phyloP scores from a whole-genome alignment of 169 alveolate genomes.

The Fabrea salina region DNA sequence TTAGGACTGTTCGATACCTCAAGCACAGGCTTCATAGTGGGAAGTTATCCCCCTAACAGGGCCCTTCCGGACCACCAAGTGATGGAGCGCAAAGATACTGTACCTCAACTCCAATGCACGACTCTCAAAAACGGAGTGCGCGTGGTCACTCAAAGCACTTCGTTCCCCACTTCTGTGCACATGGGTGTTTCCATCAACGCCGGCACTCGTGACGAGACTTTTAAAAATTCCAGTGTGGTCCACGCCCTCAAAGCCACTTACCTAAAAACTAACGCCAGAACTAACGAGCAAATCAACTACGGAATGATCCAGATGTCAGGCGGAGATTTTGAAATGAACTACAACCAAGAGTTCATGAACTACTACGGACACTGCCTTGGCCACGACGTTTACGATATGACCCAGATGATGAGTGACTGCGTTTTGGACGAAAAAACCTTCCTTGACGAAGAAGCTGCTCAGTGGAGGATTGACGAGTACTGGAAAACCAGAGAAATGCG shows the following conservation, averaged over 20 bases:
- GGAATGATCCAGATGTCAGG: conserved; percentile 29
- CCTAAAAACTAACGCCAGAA: conserved; percentile 45
- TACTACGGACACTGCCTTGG: conserved; percentile 24
- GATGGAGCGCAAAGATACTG: not conserved
- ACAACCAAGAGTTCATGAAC: conserved; percentile 31
- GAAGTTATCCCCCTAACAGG: not conserved
- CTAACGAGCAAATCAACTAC: conserved; percentile 11
- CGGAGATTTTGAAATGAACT: conserved; percentile 27
- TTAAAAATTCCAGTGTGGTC: conserved; percentile 66
- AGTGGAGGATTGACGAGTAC: conserved; percentile 20
- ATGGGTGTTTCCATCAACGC: conserved; percentile 66
- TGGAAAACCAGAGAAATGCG: not conserved
- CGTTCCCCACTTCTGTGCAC: not conserved
- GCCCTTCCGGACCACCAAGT: conserved; percentile 2
- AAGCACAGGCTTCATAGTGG: not conserved
- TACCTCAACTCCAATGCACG: not conserved
- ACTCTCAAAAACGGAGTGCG: conserved; percentile 15
- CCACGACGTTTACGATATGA: conserved; percentile 27
- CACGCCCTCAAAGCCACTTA: conserved; percentile 64
- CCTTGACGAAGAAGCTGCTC: conserved; percentile 23
- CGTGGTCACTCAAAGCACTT: conserved; percentile 3
- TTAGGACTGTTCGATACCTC: not conserved
- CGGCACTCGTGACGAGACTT: conserved; percentile 80
- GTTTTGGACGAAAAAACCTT: conserved; percentile 35
- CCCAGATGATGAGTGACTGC: not conserved